Evolutionary conservation across 495 filamentous ascomycete genomes (phyloP).

Genomic region (Endocarpon pusillum): DNA sequence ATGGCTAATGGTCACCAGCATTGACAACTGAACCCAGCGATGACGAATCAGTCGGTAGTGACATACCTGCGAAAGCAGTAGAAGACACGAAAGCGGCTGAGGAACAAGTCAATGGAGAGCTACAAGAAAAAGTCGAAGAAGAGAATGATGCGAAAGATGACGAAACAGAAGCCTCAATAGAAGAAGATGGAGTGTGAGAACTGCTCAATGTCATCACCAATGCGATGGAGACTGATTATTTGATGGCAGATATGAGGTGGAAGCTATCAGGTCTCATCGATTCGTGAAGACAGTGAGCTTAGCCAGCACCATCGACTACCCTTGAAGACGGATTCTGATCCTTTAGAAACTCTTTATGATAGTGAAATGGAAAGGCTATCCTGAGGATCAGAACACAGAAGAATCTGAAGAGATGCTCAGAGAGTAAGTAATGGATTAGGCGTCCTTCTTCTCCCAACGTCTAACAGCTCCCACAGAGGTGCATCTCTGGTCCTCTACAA

Average conservation of each 20-base stretch:
- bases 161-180: slow-evolving; percentile 25
- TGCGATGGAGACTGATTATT: slow-evolving; percentile 16
- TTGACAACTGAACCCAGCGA: slow-evolving; percentile 29
- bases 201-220: too few species aligned
- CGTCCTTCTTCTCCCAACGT: too few species aligned
- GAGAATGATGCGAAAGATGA: slow-evolving; percentile 25
- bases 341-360: slow-evolving; percentile 8
- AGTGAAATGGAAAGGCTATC: slow-evolving; percentile 53
- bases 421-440: slow-evolving; percentile 32
- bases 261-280: slow-evolving; percentile 35
- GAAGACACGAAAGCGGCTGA: slow-evolving; percentile 14
- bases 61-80: slow-evolving; percentile 21
- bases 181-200: slow-evolving; percentile 4
- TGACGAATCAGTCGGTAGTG: slow-evolving; percentile 26
- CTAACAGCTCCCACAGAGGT: too few species aligned
- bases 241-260: slow-evolving; percentile 38
- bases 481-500: slow-evolving; percentile 34
- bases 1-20: too few species aligned
- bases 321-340: not conserved
- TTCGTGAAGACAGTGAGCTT: slow-evolving; percentile 22
- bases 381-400: slow-evolving; percentile 34
- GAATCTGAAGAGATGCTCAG: too few species aligned
- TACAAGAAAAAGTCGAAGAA: slow-evolving; percentile 16
- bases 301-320: not conserved
- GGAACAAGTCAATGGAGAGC: slow-evolving; percentile 17